Percentiles rank a stretch among this genome's conserved stretches.
Conservation (phyloP, 106 monocot species). For the Dendrobium chrysotoxum region DNA sequence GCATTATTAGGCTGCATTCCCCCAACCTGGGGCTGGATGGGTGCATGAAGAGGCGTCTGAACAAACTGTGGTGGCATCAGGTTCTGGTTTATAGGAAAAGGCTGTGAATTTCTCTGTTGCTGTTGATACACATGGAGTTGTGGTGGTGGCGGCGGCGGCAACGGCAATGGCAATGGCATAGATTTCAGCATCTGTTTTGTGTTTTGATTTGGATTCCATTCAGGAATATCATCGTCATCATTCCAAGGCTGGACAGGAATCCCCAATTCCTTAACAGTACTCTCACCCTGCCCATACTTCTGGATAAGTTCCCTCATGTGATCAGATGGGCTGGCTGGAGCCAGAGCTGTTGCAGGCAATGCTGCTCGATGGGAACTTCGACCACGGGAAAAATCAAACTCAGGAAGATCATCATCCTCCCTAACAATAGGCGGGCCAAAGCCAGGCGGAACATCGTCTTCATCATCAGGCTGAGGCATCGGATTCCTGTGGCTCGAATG, state of each 20-base stretch:
- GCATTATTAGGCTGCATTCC: constrained; percentile 8
- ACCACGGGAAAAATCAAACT: constrained; percentile 52
- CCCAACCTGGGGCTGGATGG: constrained; percentile 25
- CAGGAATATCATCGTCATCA: constrained; percentile 63
- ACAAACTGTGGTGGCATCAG: constrained; percentile 9
- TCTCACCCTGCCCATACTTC: constrained; percentile 54
- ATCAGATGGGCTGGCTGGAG: background rate
- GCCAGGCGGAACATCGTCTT: constrained; percentile 82
- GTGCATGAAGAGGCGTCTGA: background rate
- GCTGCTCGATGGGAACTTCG: background rate
- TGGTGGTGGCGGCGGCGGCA: constrained; percentile 1
- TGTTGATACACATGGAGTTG: constrained; percentile 17
- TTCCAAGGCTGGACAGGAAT: constrained; percentile 31
- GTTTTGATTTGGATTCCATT: constrained; percentile 47
- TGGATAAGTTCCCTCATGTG: constrained; percentile 67
- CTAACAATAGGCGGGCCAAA: constrained; percentile 50
- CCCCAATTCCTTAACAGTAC: background rate
- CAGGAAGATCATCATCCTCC: constrained; percentile 87
- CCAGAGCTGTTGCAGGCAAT: too few relatives aligned
- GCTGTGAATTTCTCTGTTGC: constrained; percentile 3
- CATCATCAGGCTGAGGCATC: constrained; percentile 7
- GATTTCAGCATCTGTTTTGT: constrained; percentile 5
- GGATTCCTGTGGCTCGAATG: background rate
- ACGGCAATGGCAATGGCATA: constrained; percentile 11
- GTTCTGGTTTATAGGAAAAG: constrained; percentile 6